Evolutionary conservation across 345 rosid species (phyloP).

Genomic region (Kandelia obovata): DNA sequence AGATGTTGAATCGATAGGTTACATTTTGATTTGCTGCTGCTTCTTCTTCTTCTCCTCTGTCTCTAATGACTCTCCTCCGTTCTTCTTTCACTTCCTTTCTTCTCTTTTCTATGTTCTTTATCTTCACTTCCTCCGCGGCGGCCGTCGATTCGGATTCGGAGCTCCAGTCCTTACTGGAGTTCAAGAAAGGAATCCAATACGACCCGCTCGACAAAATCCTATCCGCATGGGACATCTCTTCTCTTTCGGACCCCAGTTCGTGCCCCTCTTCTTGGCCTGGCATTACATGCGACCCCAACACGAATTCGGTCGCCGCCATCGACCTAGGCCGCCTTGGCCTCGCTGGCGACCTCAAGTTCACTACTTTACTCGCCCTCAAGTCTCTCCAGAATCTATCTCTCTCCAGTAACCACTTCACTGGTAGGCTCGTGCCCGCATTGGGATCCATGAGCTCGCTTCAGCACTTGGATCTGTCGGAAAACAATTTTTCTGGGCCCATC

Average conservation of each 20-base stretch:
- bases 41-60: not conserved
- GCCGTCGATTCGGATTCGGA: slow-evolving; percentile 37
- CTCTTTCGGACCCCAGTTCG: slow-evolving; percentile 27
- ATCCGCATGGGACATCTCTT: slow-evolving; percentile 43
- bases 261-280: slow-evolving; percentile 71
- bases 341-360: slow-evolving; percentile 73
- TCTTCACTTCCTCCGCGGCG: not conserved
- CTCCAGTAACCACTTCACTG: slow-evolving; percentile 74
- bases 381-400: slow-evolving; percentile 62
- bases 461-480: slow-evolving; percentile 77
- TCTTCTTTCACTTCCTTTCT: not conserved
- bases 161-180: slow-evolving; percentile 68
- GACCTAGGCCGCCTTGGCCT: slow-evolving; percentile 57
- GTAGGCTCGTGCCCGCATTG: slow-evolving; percentile 75
- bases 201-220: slow-evolving; percentile 42
- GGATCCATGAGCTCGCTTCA: slow-evolving; percentile 61
- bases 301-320: slow-evolving; percentile 51
- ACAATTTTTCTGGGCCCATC: slow-evolving; percentile 74
- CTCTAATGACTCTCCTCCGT: not conserved
- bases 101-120: not conserved
- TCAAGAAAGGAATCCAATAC: slow-evolving; percentile 69
- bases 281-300: slow-evolving; percentile 48
- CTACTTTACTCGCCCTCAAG: slow-evolving; percentile 48
- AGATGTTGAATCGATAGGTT: too few relatives aligned
- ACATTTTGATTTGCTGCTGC: not conserved